Evolutionary conservation across 2,329 filamentous ascomycete species (phyloP), one percentile per base, ranked within the genome.

Genomic region (Monosporascus sp.): DNA sequence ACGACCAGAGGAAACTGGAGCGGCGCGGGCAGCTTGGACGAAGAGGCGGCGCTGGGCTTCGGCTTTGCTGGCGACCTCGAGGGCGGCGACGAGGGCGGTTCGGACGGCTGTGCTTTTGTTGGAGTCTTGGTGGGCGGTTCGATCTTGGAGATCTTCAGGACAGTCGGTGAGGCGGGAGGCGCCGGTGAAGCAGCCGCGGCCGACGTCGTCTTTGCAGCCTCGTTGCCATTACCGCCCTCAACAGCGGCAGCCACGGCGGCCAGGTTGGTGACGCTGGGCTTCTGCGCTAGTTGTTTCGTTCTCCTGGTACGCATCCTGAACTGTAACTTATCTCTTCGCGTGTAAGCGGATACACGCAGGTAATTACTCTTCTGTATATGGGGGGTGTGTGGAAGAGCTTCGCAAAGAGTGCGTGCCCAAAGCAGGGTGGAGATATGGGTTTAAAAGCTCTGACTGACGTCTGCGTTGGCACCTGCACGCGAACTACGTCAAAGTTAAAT

Each of bases 1-100:
- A 77, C 74, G 20, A 78, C 72, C 5, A 83, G 70, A 8, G 79
- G 80, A 60, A 85, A 83, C 54, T 76, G 75, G n/a, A 77, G 58
- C 14, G 65, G 55, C 9, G 55, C 55, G 3, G 80, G 79, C 24
- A 83, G 62, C 60, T 67, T 72, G 18, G 72, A 69, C 37, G 47
- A 55, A 7, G 51, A 24, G 18, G n/a, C 18, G 17, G 45, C 18
- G 38, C 50, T 55, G n/a, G 54, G 43, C 24, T 44, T 53, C 15
- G 54, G 25, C 31, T 35, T 35, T 5, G 9, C 31, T 35, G 11
- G 31, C 9, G 31, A 35, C 31, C 31, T 35, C 36, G 36, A 31
- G 1, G 48, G 20, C 41, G 41, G 14, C n/a, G 41, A 44, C 8
- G 20, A 44, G 17, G 11, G 11, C 11, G 41, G 14, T 14, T 35